phyloP scores from a whole-genome alignment of 2,329 filamentous ascomycete genomes.

The Trichophyton mentagrophytes region DNA sequence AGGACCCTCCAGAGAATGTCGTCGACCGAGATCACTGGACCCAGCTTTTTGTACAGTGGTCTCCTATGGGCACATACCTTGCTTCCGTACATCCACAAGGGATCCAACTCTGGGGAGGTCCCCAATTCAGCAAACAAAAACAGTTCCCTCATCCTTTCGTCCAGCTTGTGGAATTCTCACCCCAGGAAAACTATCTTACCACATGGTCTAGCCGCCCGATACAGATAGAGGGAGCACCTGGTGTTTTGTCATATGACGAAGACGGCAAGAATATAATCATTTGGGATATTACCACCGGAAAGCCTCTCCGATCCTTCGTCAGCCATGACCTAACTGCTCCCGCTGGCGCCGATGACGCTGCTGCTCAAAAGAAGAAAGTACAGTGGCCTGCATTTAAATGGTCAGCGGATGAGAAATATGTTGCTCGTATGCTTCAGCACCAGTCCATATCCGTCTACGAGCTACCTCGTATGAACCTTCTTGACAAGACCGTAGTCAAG shows the following conservation, averaged over 20 bases:
- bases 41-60: slow-evolving; percentile 97
- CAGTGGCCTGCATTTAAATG: slow-evolving; percentile 99
- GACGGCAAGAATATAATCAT: slow-evolving; percentile 99
- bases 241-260: slow-evolving; percentile 74
- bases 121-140: slow-evolving; percentile 77
- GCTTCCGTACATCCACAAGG: slow-evolving; percentile 92
- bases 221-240: slow-evolving; percentile 76
- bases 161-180: slow-evolving; percentile 93
- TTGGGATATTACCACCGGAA: slow-evolving; percentile 85
- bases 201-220: slow-evolving; percentile 96
- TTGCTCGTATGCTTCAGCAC: slow-evolving; percentile 77
- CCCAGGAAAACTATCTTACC: slow-evolving; percentile 79
- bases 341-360: slow-evolving; percentile 49
- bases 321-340: slow-evolving; percentile 57
- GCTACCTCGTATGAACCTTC: slow-evolving; percentile 72
- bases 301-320: slow-evolving; percentile 84
- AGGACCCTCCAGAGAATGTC: slow-evolving; percentile 71
- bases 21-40: slow-evolving; percentile 96
- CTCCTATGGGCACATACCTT: slow-evolving; percentile 82
- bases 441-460: slow-evolving; percentile 88
- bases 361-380: slow-evolving; percentile 69
- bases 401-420: slow-evolving; percentile 95
- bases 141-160: slow-evolving; percentile 92
- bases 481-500: slow-evolving; percentile 88
- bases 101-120: slow-evolving; percentile 92